These are phyloP conservation scores for Albophoma yamanashiensis DNA, from an alignment of 2,329 filamentous ascomycete genomes.

Conservation along the genomic window DNA sequence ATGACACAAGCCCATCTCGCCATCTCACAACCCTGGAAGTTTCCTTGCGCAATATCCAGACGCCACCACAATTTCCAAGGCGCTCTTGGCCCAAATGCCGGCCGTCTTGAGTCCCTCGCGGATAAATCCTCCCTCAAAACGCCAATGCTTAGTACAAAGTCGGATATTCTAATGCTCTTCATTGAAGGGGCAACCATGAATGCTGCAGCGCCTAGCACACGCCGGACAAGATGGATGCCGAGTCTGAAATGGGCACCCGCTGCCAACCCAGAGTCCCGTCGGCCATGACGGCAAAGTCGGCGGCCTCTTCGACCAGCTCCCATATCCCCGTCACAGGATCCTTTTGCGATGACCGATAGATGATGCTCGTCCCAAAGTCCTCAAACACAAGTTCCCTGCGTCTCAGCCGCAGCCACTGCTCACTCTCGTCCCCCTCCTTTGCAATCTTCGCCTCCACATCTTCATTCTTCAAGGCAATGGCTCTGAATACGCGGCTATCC, in stretches of 20 bases:
- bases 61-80: neutral
- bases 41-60: neutral
- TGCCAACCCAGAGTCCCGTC: constrained; percentile 23
- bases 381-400: constrained; percentile 27
- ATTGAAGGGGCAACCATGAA: neutral
- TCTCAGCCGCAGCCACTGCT: constrained; percentile 28
- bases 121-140: neutral
- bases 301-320: constrained; percentile 27
- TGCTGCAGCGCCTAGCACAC: constrained; percentile 10
- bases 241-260: constrained; percentile 23
- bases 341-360: constrained; percentile 24
- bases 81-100: neutral
- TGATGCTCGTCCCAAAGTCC: constrained; percentile 23
- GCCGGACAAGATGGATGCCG: constrained; percentile 18
- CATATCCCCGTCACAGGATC: constrained; percentile 18
- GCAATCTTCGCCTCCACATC: constrained; percentile 22
- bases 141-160: neutral
- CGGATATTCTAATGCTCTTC: neutral
- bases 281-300: constrained; percentile 16
- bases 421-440: constrained; percentile 18
- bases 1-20: neutral
- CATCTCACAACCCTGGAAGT: neutral
- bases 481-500: constrained; percentile 28
- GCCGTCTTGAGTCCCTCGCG: neutral
- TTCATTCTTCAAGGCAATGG: constrained; percentile 26